Base-by-base conservation (phyloP, 345 rosid genomes). In the Alliaria petiolata region DNA sequence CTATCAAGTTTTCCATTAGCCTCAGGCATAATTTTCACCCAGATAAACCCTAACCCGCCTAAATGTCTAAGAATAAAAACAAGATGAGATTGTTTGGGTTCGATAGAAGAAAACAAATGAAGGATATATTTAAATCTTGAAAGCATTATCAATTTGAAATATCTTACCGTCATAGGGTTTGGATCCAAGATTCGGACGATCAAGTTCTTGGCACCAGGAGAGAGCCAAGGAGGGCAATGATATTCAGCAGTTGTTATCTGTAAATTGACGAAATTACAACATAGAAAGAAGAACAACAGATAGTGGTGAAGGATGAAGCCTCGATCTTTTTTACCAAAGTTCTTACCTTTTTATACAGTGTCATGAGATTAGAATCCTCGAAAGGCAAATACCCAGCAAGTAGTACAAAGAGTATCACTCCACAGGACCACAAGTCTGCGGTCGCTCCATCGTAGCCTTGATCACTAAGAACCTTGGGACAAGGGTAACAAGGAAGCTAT, bases 331-430 rank as follows among this genome's bases (percentile, higher is more conserved):
- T 52, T 46, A 59, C 49, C 7, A 34, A 20, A 68, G 33, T 25
- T 15, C 88, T 85, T 84, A 85, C 99, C 92, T 83, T 89, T 70
- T 88, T 91, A 65, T 91, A 95, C 28, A 95, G 76, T 17, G 87
- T 83, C 92, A 84, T 80, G 53, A 95, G 95, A 62, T 89, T 91
- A 72, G 95, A 51, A 59, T 95, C 99, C 70, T 91, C 99, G 56
- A 95, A 95, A 67, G 99, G 99, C 81, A 89, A 80, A 84, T 81
- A 95, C 31, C 99, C 99, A 78, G 98, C 99, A 92, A 95, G 93
- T 71, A 95, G 83, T 63, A 95, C 98, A 79, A 80, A 95, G 44
- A 95, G 98, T 75, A 95, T 95, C 71, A 95, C 99, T 50, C 99
- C 99, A 53, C 99, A 95, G 6, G 99, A 95, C 99, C 99, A 95